Base-by-base conservation (phyloP, 306 rosid genomes). In the Boehmeria nivea region DNA sequence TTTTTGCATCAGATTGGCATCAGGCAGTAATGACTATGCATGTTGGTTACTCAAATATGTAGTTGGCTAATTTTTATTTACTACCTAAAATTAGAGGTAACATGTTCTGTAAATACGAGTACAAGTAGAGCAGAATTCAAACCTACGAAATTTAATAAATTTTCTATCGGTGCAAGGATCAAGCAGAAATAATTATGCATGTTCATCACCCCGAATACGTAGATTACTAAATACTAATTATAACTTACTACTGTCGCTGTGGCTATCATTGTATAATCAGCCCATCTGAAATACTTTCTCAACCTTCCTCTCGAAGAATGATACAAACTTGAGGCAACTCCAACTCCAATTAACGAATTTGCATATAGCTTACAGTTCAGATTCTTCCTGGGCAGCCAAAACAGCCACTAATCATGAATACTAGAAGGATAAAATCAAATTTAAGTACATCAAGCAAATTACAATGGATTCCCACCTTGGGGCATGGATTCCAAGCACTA, bases 301-400 rank as follows among this genome's bases (percentile, higher is more conserved):
- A 87, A 39, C 28, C 59, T 78, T 59, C 96, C 99, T 66, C 94
- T 82, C 40, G 99, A 87, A 62, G 46, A 71, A 64, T 93, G 99
- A 68, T 93, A 93, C 74, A 93, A 62, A 72, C 89, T 87, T 40
- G 99, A 93, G 72, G 86, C 85, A 75, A 93, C 80, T 75, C 99
- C 99, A 65, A 93, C 99, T 72, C 99, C 99, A 54, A 93, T 85
- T 68, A 93, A 75, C 34, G 99, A 93, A 73, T 87, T 93, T 68
- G 96, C 99, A 74, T 93, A 93, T 58, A 93, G 57, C 74, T 88
- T 87, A 59, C 75, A 73, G 58, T n/a, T 69, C 34, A 79, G 53
- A 77, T 72, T 81, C 87, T 77, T 93, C 94, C 99, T 93, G 70
- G 67, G 67, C 54, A 66, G 34, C 38, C 51, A 40, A 9, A 42